These are phyloP conservation scores for Komagataella kurtzmanii DNA, from an alignment of 805 yeast genomes.

Conservation along the genomic window DNA sequence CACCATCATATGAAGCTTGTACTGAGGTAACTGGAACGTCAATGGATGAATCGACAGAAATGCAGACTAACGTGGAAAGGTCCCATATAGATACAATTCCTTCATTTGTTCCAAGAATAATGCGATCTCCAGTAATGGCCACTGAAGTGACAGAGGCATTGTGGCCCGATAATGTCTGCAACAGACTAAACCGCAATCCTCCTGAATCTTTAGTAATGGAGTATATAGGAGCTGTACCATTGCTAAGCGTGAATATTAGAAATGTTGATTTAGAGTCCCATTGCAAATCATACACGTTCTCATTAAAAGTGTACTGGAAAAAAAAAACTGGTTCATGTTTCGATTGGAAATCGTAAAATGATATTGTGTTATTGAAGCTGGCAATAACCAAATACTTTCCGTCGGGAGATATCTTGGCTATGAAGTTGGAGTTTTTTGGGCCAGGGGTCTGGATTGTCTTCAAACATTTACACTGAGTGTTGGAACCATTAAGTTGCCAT, in stretches of 20 bases:
- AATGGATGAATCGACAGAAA: conserved; percentile 17
- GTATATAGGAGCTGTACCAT: conserved; percentile 22
- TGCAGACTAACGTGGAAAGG: conserved; percentile 19
- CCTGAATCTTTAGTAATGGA: conserved; percentile 1
- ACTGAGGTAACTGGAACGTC: conserved; percentile 29
- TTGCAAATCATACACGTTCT: conserved; percentile 22
- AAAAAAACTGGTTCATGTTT: conserved; percentile 14
- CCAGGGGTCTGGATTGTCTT: conserved; percentile 7
- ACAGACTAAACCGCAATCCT: neutral
- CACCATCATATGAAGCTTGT: conserved; percentile 23
- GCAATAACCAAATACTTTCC: conserved; percentile 25
- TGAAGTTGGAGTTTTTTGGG: conserved; percentile 3
- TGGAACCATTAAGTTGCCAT: conserved; percentile 24
- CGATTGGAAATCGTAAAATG: conserved; percentile 15
- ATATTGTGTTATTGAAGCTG: conserved; percentile 18
- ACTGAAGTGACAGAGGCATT: conserved; percentile 23
- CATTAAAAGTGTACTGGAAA: conserved; percentile 7
- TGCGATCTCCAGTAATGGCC: conserved; percentile 17
- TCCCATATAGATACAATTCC: conserved; percentile 31
- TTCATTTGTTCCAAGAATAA: conserved; percentile 30
- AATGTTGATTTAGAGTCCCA: conserved; percentile 20
- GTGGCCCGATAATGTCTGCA: conserved; percentile 20
- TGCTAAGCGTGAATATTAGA: conserved; percentile 21
- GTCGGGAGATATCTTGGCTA: conserved; percentile 23
- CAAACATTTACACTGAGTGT: conserved; percentile 11